Base-by-base conservation (phyloP, 2,329 filamentous ascomycete species). In the Cryphonectria parasitica region DNA sequence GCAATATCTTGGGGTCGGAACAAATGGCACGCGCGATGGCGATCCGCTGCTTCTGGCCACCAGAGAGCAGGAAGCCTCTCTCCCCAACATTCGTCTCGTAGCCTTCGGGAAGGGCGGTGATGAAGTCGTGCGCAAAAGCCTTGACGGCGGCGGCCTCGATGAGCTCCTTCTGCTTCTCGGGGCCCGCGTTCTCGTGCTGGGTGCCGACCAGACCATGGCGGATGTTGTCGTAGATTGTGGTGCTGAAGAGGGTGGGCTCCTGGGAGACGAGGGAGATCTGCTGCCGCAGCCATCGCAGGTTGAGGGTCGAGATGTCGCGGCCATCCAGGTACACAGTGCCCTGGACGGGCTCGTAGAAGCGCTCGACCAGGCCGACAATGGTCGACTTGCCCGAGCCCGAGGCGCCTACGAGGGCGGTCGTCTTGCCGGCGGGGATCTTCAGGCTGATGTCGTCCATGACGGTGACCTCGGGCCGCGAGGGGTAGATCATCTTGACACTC, bases 61-160 rank as follows among this genome's bases (percentile, higher is more conserved):
- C 96, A 69, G 93, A 97, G 11, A 99, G 86, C 67, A 98, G 83
- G 78, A 97, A 97, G 13, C 96, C 96, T 73, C 95, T 91, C 80
- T 98, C 94, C 69, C 96, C 96, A n/a, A 98, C 95, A 74, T 97
- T 91, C 0, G 96, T 98, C 74, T 97, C 89, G 76, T 98, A 98
- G 1, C 92, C 92, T 75, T 98, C 92, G 0, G 96, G 94, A 1
- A 98, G 87, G 17, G 86, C 82, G 7, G 84, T 88, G 74, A 99
- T 91, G 78, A 99, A 99, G 74, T 97, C 94, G 78, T 98, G 95
- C 0, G 95, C 95, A 75, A 98, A 98, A 19, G 96, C 92, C 86
- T 92, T 97, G 80, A 90, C 92, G 11, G 96, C 93, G 22, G 96
- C 96, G 58, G 93, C 88, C 65, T 92, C 86, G 54, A 98, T 88